These are phyloP conservation scores for Paxillus rubicundulus DNA, from an alignment of 768 basidiomycete genomes.

Conservation along the genomic window DNA sequence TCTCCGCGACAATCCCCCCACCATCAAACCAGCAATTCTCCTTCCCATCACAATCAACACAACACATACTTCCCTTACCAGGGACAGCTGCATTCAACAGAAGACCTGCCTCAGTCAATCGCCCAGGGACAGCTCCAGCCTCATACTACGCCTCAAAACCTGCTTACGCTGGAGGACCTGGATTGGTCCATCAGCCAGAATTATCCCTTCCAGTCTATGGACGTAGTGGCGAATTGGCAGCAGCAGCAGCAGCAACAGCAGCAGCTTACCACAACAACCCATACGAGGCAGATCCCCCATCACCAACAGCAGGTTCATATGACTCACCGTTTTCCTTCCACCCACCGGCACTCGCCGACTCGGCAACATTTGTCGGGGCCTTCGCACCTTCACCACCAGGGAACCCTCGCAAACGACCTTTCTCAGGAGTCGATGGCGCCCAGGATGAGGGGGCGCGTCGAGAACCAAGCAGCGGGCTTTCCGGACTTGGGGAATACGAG, in stretches of 20 bases:
- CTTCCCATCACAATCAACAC: slow-evolving; percentile 42
- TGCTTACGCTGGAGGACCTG: slow-evolving; percentile 49
- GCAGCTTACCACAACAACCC: slow-evolving; percentile 28
- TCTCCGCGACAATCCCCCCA: slow-evolving; percentile 66
- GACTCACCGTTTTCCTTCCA: slow-evolving; percentile 82
- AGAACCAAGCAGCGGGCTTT: slow-evolving; percentile 31
- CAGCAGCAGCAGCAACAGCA: slow-evolving; percentile 26
- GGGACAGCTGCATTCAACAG: slow-evolving; percentile 47
- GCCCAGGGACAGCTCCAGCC: slow-evolving; percentile 72
- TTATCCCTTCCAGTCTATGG: slow-evolving; percentile 41
- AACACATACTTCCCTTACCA: slow-evolving; percentile 57
- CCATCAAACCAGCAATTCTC: slow-evolving; percentile 40
- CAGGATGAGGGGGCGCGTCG: slow-evolving; percentile 42
- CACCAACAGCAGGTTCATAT: slow-evolving; percentile 33
- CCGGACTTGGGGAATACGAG: slow-evolving; percentile 48
- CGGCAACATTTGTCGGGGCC: slow-evolving; percentile 30
- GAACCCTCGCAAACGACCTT: slow-evolving; percentile 63
- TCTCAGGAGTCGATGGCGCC: slow-evolving; percentile 51
- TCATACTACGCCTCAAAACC: slow-evolving; percentile 52
- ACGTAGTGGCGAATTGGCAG: slow-evolving; percentile 40
- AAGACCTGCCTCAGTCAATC: slow-evolving; percentile 57
- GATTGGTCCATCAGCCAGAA: slow-evolving; percentile 50
- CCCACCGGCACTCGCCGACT: slow-evolving; percentile 52
- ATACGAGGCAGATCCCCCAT: slow-evolving; percentile 33
- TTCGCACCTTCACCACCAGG: slow-evolving; percentile 32